Evolutionary conservation across 148 eudicot species (phyloP), one percentile per base, ranked within the genome.

Genomic region (Silene conica): DNA sequence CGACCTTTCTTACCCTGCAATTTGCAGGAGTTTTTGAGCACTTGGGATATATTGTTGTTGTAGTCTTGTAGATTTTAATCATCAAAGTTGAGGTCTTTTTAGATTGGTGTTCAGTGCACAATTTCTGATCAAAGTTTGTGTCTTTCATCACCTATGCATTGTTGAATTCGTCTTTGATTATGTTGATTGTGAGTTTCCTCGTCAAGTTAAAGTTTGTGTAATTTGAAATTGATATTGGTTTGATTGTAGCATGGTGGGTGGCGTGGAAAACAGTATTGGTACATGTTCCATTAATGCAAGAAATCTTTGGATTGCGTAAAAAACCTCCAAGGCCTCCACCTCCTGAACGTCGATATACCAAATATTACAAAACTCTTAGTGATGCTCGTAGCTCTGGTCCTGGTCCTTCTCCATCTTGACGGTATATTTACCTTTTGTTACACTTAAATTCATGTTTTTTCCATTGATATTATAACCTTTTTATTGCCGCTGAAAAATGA

Each of bases 181-280:
- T 73, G 18, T 43, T 26, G 50, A 28, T 46, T 73, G 12, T 38
- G 55, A 59, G 31, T 54, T 23, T 43, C 21, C 13, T 54, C 21
- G 3, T 41, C 25, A 71, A 14, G 8, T 11, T 46, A 16, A 71
- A 14, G 8, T 11, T 46, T 60, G 48, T 20, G 4, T 64, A 0
- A 25, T 63, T 56, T 1, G 1, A 3, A 12, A 56, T 57, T 76
- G 45, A 34, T 63, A 34, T 63, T 61, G 72, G 55, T 73, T 31
- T 8, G 19, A 5, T 68, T 77, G 78, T 70, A 89, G 95, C 91
- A 57, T 92, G 97, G 97, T 82, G 78, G 38, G 72, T 89, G 82
- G 95, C 97, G 3, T 92, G 96, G 93, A 90, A 90, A 82, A 83
- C 87, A 69, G 91, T 90, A 2, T 77, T 92, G 76, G 96, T 92